Conservation (phyloP, 768 basidiomycete species). For the Neoboletus magnificus region DNA sequence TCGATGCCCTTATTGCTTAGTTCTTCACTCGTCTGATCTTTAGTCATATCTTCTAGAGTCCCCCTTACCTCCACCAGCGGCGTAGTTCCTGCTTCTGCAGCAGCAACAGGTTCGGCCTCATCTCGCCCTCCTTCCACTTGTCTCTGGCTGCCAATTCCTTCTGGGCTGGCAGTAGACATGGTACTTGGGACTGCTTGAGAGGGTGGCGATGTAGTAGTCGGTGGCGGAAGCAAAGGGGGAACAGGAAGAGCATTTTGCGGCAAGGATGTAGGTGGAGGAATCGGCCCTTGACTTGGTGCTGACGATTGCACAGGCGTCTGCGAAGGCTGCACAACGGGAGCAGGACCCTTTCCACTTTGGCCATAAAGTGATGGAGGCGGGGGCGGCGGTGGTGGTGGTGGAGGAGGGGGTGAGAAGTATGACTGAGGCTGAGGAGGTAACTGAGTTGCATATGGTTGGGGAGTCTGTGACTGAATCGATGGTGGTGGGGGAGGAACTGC, state of each 20-base stretch:
- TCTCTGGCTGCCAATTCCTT: slow-evolving; percentile 37
- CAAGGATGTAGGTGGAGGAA: slow-evolving; percentile 4
- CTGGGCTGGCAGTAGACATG: slow-evolving; percentile 17
- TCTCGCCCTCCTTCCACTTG: slow-evolving; percentile 36
- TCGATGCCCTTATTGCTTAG: slow-evolving; percentile 15
- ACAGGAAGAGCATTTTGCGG: neutral
- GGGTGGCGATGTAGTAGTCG: slow-evolving; percentile 19
- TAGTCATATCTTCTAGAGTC: neutral
- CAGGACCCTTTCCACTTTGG: neutral
- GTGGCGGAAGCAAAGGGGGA: slow-evolving; percentile 14
- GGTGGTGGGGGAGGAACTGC: slow-evolving; percentile 21
- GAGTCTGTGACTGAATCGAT: slow-evolving; percentile 10
- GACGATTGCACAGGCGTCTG: slow-evolving; percentile 1
- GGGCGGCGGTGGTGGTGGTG: slow-evolving; percentile 15
- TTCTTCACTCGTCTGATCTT: slow-evolving; percentile 18
- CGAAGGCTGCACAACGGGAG: slow-evolving; percentile 1
- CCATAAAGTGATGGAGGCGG: slow-evolving; percentile 9
- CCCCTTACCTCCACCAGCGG: neutral
- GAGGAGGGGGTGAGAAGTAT: slow-evolving; percentile 21
- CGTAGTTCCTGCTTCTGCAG: neutral
- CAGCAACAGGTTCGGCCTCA: neutral
- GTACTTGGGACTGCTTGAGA: slow-evolving; percentile 6
- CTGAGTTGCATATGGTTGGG: slow-evolving; percentile 12
- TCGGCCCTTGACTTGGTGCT: slow-evolving; percentile 4
- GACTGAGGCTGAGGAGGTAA: slow-evolving; percentile 20